Percentiles rank a stretch among this genome's conserved stretches.
These are phyloP conservation scores for Trichoderma endophyticum DNA, from an alignment of 2,329 filamentous ascomycete genomes.

Conservation along the genomic window DNA sequence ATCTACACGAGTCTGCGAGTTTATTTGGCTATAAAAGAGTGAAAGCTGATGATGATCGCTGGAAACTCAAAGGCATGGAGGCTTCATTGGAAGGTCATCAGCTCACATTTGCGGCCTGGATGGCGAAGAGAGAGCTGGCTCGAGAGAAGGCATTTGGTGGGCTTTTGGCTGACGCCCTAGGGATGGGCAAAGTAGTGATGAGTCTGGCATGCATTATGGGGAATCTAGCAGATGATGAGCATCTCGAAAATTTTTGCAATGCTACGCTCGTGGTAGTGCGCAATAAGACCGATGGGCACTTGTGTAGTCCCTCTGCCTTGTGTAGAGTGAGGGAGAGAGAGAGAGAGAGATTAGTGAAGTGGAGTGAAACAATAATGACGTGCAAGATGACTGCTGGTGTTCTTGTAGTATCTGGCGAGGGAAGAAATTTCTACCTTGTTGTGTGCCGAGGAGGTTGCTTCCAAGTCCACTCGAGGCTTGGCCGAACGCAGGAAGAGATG, in stretches of 20 bases:
- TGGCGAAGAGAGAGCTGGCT: conserved; percentile 49
- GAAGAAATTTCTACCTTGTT: conserved; percentile 12
- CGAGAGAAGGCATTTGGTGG: background rate
- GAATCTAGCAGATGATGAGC: conserved; percentile 29
- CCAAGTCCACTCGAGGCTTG: background rate
- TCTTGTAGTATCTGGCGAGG: background rate
- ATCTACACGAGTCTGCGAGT: conserved; percentile 19
- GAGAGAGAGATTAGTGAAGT: conserved; percentile 14
- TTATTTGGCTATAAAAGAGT: conserved; percentile 26
- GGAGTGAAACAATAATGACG: background rate
- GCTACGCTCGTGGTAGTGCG: conserved; percentile 35
- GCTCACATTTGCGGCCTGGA: conserved; percentile 50
- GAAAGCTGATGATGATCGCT: background rate
- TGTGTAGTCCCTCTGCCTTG: too few relatives aligned
- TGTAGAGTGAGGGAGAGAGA: too few relatives aligned
- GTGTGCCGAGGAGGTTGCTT: background rate
- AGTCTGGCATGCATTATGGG: conserved; percentile 51
- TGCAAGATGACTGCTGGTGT: background rate
- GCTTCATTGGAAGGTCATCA: conserved; percentile 46
- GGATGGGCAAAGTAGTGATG: conserved; percentile 68
- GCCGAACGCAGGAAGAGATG: background rate
- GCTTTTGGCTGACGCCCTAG: conserved; percentile 61
- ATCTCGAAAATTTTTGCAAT: conserved; percentile 34
- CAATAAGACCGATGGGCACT: conserved; percentile 4
- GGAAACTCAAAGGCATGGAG: conserved; percentile 23